Percentiles rank a stretch among this genome's conserved stretches.
phyloP scores from a whole-genome alignment of 2,329 filamentous ascomycete species.

The Nothophoma quercina region DNA sequence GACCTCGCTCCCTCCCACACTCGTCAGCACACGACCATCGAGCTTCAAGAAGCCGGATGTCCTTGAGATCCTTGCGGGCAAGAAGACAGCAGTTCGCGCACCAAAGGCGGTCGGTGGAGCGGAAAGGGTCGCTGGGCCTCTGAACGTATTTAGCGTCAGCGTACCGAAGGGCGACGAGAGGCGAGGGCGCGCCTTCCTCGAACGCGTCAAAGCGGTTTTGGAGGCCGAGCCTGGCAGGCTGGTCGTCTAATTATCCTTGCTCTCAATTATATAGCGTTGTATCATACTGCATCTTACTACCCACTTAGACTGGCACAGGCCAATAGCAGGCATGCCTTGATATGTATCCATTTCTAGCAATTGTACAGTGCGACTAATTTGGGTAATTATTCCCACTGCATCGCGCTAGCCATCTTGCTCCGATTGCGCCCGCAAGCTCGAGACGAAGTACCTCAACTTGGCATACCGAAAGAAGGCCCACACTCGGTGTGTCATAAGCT shows the following conservation, averaged over 20 bases:
- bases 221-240: constrained; percentile 50
- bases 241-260: constrained; percentile 39
- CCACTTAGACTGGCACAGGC: constrained; percentile 9
- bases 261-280: constrained; percentile 33
- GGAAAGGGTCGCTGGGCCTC: constrained; percentile 55
- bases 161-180: constrained; percentile 83
- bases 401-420: constrained; percentile 1
- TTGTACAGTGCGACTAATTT: not conserved
- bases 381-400: constrained; percentile 8
- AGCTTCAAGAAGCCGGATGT: constrained; percentile 71
- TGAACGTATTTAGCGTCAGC: constrained; percentile 82
- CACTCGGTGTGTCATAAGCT: constrained; percentile 7
- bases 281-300: constrained; percentile 32
- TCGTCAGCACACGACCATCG: constrained; percentile 43
- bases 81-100: constrained; percentile 36
- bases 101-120: constrained; percentile 41
- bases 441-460: not conserved
- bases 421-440: constrained; percentile 16
- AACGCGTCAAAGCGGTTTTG: constrained; percentile 83
- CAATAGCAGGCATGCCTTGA: constrained; percentile 1
- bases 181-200: constrained; percentile 81
- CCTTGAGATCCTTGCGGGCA: constrained; percentile 74
- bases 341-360: constrained; percentile 13
- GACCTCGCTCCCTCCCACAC: constrained; percentile 51
- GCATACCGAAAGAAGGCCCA: not conserved